Evolutionary conservation across 768 basidiomycete genomes (phyloP).

Genomic region (Coprinellus aureogranulatus): DNA sequence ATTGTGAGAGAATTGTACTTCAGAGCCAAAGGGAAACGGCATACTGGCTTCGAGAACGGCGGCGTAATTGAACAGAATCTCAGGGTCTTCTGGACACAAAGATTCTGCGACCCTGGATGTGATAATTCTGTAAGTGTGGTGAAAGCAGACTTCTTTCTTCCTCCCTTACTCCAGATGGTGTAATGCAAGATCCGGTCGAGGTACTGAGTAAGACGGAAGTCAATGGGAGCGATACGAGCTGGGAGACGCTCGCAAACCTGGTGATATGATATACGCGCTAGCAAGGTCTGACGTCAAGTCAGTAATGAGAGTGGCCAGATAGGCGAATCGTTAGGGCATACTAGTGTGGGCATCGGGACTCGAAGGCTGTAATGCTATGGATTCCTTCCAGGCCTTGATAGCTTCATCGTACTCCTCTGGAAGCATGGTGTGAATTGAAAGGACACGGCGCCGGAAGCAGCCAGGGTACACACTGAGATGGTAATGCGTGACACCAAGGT

Average conservation of each 20-base stretch:
- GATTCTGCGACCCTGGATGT: constrained; percentile 69
- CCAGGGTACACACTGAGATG: constrained; percentile 63
- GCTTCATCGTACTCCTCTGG: constrained; percentile 87
- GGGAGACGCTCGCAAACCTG: constrained; percentile 27
- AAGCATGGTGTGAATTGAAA: constrained; percentile 4
- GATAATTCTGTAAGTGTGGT: constrained; percentile 24
- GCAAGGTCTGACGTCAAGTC: constrained; percentile 61
- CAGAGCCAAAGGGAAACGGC: constrained; percentile 26
- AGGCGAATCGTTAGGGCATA: constrained; percentile 34
- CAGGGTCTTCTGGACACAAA: constrained; percentile 85
- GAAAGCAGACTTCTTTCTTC: constrained; percentile 11
- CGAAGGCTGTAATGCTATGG: constrained; percentile 74
- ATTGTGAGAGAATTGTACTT: constrained; percentile 30
- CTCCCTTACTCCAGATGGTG: constrained; percentile 72
- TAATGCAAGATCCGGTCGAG: constrained; percentile 82
- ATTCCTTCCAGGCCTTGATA: constrained; percentile 83
- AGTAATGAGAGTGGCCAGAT: constrained; percentile 1
- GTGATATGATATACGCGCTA: constrained; percentile 84
- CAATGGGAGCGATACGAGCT: constrained; percentile 3
- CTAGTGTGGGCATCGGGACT: constrained; percentile 88
- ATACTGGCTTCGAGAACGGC: constrained; percentile 87
- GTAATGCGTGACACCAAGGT: constrained; percentile 86
- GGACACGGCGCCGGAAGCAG: not conserved
- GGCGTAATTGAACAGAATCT: constrained; percentile 88
- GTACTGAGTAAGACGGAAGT: constrained; percentile 38